A percentile compares a stretch with the other conserved stretches of the same genome.
Evolutionary conservation across 495 filamentous ascomycete genomes (phyloP).

Genomic region (Neurospora sp.): DNA sequence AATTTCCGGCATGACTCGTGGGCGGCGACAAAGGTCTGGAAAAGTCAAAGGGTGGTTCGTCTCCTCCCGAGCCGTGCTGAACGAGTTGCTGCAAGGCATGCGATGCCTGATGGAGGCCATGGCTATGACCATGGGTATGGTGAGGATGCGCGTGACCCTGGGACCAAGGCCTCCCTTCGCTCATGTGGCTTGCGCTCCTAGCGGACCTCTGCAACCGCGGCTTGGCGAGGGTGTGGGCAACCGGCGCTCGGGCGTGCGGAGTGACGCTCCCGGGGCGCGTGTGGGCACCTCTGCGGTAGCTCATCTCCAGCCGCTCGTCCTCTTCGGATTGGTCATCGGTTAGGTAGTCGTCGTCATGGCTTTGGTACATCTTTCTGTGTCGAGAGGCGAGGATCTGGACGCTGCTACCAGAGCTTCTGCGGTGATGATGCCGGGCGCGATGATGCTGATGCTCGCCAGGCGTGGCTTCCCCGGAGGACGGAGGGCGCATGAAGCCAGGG

Average conservation of each 20-base stretch:
- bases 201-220: constrained; percentile 20
- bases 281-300: constrained; percentile 8
- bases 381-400: constrained; percentile 18
- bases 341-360: constrained; percentile 9
- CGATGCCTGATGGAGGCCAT: background rate
- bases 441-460: constrained; percentile 1
- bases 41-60: constrained; percentile 18
- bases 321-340: constrained; percentile 32
- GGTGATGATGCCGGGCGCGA: constrained; percentile 3
- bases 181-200: constrained; percentile 17
- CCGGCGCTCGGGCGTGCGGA: constrained; percentile 15
- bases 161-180: constrained; percentile 12
- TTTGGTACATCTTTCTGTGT: constrained; percentile 10
- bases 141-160: background rate
- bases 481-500: background rate
- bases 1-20: constrained; percentile 1
- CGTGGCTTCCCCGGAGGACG: constrained; percentile 4
- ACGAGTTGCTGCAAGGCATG: constrained; percentile 10
- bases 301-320: constrained; percentile 33
- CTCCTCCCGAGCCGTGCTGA: background rate
- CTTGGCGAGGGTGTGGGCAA: background rate
- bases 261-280: constrained; percentile 14
- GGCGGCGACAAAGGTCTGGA: constrained; percentile 21
- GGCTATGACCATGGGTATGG: constrained; percentile 2
- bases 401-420: constrained; percentile 18